These are phyloP conservation scores for Dipteronia dyeriana DNA, from an alignment of 345 rosid genomes.

Conservation along the genomic window DNA sequence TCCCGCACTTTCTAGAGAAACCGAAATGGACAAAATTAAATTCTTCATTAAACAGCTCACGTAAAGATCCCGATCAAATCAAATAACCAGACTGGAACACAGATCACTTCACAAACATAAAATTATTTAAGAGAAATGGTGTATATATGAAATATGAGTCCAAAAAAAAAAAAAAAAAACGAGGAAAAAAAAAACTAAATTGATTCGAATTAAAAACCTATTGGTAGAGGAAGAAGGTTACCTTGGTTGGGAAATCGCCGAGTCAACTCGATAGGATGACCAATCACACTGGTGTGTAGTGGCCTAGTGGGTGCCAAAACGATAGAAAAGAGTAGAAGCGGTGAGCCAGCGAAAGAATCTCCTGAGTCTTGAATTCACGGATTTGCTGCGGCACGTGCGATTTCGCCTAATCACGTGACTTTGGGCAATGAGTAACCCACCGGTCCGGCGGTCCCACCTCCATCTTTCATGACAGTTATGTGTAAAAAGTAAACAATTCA, in stretches of 20 bases:
- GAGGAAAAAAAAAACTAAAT: too few species aligned
- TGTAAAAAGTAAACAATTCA: too few species aligned
- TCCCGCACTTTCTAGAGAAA: neutral
- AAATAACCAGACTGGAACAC: neutral
- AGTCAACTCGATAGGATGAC: slow-evolving; percentile 25
- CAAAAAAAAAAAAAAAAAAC: too few species aligned
- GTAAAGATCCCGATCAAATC: neutral
- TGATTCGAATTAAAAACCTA: neutral
- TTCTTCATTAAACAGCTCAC: neutral
- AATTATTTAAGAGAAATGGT: neutral
- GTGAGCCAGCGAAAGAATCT: too few species aligned
- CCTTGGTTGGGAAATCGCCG: slow-evolving; percentile 5
- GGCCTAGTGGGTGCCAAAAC: neutral
- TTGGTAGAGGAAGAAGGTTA: neutral
- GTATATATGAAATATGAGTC: too few species aligned
- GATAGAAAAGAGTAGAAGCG: neutral
- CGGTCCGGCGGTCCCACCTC: too few species aligned
- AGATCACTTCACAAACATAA: neutral
- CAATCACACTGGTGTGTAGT: slow-evolving; percentile 1
- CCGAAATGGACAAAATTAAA: neutral
- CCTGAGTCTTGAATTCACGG: neutral
- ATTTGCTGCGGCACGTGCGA: neutral
- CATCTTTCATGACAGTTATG: too few species aligned
- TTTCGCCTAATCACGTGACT: neutral
- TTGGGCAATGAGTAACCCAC: neutral